Conservation (phyloP, 2,329 filamentous ascomycete species). For the Cercospora canescens region DNA sequence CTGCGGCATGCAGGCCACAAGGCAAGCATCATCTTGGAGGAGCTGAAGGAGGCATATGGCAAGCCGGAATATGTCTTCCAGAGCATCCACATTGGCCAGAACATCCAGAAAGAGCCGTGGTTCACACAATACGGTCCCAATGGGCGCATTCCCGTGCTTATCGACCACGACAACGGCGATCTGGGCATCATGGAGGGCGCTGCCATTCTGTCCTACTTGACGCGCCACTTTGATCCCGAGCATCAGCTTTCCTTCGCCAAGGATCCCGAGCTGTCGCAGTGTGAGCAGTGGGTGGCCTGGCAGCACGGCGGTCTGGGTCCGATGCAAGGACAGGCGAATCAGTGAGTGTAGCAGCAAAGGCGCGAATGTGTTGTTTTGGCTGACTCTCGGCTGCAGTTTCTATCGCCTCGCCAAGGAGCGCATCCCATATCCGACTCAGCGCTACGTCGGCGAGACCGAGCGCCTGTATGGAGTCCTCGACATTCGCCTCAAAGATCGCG, state of each 20-base stretch:
- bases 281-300: slow-evolving; percentile 64
- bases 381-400: slow-evolving; percentile 27
- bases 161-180: slow-evolving; percentile 63
- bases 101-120: slow-evolving; percentile 68
- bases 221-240: slow-evolving; percentile 49
- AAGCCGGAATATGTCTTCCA: slow-evolving; percentile 59
- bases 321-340: slow-evolving; percentile 43
- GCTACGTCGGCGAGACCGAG: slow-evolving; percentile 50
- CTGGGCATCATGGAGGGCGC: slow-evolving; percentile 53
- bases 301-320: slow-evolving; percentile 39
- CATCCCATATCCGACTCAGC: slow-evolving; percentile 47
- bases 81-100: slow-evolving; percentile 59
- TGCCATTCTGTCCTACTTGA: slow-evolving; percentile 48
- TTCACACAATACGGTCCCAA: slow-evolving; percentile 64
- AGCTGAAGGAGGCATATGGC: slow-evolving; percentile 66
- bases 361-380: not conserved
- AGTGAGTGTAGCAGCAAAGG: slow-evolving; percentile 15
- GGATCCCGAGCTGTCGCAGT: slow-evolving; percentile 46
- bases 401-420: slow-evolving; percentile 45
- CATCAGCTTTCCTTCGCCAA: slow-evolving; percentile 50
- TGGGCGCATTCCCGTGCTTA: slow-evolving; percentile 64
- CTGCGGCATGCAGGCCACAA: slow-evolving; percentile 43
- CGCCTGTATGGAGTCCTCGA: slow-evolving; percentile 49
- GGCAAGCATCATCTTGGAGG: slow-evolving; percentile 62
- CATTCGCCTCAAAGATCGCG: slow-evolving; percentile 40